Conservation (phyloP, 139 green algal species). For the Chlamydomonas sp. region DNA sequence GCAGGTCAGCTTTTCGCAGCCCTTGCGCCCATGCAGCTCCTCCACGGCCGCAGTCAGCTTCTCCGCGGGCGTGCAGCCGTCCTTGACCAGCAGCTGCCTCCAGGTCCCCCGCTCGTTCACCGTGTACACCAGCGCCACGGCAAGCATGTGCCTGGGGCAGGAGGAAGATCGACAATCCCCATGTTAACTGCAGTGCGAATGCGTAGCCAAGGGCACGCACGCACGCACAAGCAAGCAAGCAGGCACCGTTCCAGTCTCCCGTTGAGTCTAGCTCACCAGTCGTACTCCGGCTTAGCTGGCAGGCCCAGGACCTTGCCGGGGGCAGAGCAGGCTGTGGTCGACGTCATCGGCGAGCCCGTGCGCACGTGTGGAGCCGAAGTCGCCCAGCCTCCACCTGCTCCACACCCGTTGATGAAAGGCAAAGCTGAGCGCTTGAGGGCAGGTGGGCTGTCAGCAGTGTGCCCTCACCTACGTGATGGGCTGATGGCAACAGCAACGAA, state of each 20-base stretch:
- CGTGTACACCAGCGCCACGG: constrained; percentile 16
- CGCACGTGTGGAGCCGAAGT: constrained; percentile 22
- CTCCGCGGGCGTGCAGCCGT: constrained; percentile 5
- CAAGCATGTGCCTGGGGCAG: constrained; percentile 23
- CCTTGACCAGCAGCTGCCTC: constrained; percentile 5
- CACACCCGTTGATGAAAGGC: too few relatives aligned
- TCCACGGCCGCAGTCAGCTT: constrained; percentile 3
- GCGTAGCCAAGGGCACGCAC: too few relatives aligned
- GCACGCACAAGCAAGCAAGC: not conserved
- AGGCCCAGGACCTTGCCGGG: not conserved
- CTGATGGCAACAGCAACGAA: too few relatives aligned
- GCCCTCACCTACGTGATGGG: too few relatives aligned
- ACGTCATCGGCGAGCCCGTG: not conserved
- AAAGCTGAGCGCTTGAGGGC: not conserved
- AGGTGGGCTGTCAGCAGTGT: too few relatives aligned
- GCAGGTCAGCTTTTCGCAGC: not conserved
- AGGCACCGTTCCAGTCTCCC: not conserved
- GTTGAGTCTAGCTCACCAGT: constrained; percentile 32
- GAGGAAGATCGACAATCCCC: not conserved
- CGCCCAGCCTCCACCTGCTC: constrained; percentile 23
- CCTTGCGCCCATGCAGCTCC: not conserved
- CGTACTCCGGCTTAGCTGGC: not conserved
- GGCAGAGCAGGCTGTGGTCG: constrained; percentile 7
- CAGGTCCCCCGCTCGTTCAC: not conserved
- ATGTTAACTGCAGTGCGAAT: too few relatives aligned